These are phyloP conservation scores for Candida silvatica DNA, from an alignment of 805 yeast genomes.

Conservation along the genomic window DNA sequence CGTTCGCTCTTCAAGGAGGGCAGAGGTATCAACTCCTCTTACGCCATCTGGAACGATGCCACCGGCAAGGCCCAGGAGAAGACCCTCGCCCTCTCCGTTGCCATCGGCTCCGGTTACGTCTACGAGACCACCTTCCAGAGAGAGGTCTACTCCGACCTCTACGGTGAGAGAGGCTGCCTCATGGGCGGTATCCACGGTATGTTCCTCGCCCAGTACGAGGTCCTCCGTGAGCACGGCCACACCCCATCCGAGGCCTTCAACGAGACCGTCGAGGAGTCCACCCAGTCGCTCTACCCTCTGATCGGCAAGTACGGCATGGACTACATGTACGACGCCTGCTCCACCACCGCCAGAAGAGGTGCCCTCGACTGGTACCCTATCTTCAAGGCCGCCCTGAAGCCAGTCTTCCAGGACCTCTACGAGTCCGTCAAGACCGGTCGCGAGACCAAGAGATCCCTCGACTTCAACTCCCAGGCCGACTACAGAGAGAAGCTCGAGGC, in stretches of 20 bases:
- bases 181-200: slow-evolving; percentile 99
- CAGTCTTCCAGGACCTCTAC: slow-evolving; percentile 95
- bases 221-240: slow-evolving; percentile 98
- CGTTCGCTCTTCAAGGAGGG: slow-evolving; percentile 99
- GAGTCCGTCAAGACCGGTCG: slow-evolving; percentile 91
- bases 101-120: slow-evolving; percentile 99
- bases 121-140: slow-evolving; percentile 99
- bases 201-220: slow-evolving; percentile 99
- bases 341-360: slow-evolving; percentile 99
- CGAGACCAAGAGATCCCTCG: slow-evolving; percentile 97
- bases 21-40: slow-evolving; percentile 99
- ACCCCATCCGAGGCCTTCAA: slow-evolving; percentile 99
- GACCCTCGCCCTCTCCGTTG: slow-evolving; percentile 97
- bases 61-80: slow-evolving; percentile 99
- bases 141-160: slow-evolving; percentile 98
- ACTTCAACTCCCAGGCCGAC: slow-evolving; percentile 96
- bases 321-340: slow-evolving; percentile 99
- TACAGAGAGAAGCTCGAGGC: slow-evolving; percentile 94
- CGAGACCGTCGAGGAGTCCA: slow-evolving; percentile 99
- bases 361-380: slow-evolving; percentile 99
- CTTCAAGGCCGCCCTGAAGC: slow-evolving; percentile 98
- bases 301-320: slow-evolving; percentile 99
- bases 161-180: slow-evolving; percentile 99
- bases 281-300: slow-evolving; percentile 98
- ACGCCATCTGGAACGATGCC: slow-evolving; percentile 99